Conservation (phyloP, 2,329 filamentous ascomycete genomes). For the Orbilia blumenaviensis region DNA sequence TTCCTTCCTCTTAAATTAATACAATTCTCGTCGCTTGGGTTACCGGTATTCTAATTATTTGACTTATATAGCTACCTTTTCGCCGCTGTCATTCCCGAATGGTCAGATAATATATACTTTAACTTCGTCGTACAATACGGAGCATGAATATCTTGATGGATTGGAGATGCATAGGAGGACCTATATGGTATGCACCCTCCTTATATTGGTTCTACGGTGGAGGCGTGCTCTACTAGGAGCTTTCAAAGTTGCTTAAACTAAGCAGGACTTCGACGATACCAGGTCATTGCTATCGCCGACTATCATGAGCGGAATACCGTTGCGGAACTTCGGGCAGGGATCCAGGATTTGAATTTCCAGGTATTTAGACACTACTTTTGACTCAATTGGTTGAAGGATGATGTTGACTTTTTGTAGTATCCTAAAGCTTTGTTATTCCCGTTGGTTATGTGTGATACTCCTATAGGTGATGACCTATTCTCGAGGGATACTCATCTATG, state of each 20-base stretch:
- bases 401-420: conserved; percentile 68
- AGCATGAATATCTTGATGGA: conserved; percentile 58
- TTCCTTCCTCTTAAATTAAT: conserved; percentile 18
- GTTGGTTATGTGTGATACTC: conserved; percentile 80
- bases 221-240: conserved; percentile 14
- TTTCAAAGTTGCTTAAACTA: conserved; percentile 45
- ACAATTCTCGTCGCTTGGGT: too few relatives aligned
- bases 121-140: conserved; percentile 81
- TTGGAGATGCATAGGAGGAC: conserved; percentile 58
- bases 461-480: conserved; percentile 62
- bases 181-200: conserved; percentile 51
- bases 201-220: not conserved
- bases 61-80: conserved; percentile 80
- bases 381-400: not conserved
- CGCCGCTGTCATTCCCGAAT: conserved; percentile 83
- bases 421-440: conserved; percentile 80
- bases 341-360: conserved; percentile 48
- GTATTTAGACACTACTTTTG: not conserved
- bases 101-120: conserved; percentile 90
- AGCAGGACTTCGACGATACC: conserved; percentile 23
- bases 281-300: conserved; percentile 83
- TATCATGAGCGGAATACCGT: conserved; percentile 71
- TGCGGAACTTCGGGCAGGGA: conserved; percentile 37
- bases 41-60: too few relatives aligned
- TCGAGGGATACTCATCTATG: conserved; percentile 61